Base-by-base conservation (phyloP, 2,329 filamentous ascomycete species). In the Trichoderma sp. region DNA sequence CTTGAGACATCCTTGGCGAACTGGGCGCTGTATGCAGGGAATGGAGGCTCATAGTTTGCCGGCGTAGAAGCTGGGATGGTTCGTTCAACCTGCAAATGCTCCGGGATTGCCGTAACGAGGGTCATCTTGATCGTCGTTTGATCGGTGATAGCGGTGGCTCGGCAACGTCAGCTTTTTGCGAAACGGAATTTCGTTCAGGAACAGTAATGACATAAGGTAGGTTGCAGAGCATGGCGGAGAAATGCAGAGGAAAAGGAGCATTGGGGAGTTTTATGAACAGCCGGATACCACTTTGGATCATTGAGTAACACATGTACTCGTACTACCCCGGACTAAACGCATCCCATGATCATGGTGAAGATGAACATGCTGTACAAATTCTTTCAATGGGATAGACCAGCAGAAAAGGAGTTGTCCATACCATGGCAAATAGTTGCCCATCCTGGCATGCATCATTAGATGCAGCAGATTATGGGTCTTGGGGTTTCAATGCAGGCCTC, bases 1-100 rank as follows among this genome's bases (percentile, higher is more conserved):
- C 72, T 72, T 47, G 70, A 66, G 3, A 70, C 68, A 30, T 71
- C 65, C 43, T 74, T 71, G 56, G 70, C 68, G 26, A 75, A 76
- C n/a, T 71, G 69, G 2, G 74, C 63, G 21, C 70, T 72, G 47
- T 75, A 75, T 3, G 65, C 67, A 9, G 70, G 71, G 60, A 74
- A 76, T 3, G 74, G 71, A 28, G 74, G 73, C 15, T 71, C 39
- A 39, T 69, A 74, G 53, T 63, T 39, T 18, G 70, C 34, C 5
- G 74, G 74, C 53, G 70, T 73, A 28, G 67, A 71, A 12, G 62
- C 63, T 7, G 71, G 56, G 6, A 73, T 62, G 15, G 47, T 58
- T 43, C 70, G 43, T 34, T 72, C 73, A n/a, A 73, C 64, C 21
- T 69, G 73, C 3, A 75, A 62, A 68, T 75, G 73, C 21, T 74